A percentile compares a stretch with the other conserved stretches of the same genome.
Evolutionary conservation across 2,329 filamentous ascomycete species (phyloP).

Genomic region (Alternaria consortialis): DNA sequence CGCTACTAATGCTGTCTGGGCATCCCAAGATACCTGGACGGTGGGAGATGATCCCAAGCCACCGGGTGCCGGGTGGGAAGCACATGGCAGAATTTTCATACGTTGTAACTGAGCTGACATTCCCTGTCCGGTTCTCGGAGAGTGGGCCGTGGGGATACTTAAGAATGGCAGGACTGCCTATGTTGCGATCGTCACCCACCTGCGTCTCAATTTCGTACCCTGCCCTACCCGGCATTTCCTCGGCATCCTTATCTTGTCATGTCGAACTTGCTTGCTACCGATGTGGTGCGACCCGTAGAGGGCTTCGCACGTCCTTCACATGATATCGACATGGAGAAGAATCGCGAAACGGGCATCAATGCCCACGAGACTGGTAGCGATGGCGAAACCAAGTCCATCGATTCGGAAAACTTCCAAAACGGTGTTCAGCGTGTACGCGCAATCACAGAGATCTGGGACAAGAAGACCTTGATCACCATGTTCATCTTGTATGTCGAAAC

Average conservation of each 20-base stretch:
- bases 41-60: conserved; percentile 33
- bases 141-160: conserved; percentile 23
- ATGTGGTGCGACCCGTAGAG: conserved; percentile 25
- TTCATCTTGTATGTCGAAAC: conserved; percentile 48
- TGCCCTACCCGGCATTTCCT: conserved; percentile 18
- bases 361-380: conserved; percentile 19
- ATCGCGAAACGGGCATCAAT: conserved; percentile 7
- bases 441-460: conserved; percentile 53
- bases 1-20: conserved; percentile 25
- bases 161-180: conserved; percentile 23
- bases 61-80: conserved; percentile 30
- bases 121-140: conserved; percentile 37
- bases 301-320: conserved; percentile 18
- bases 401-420: conserved; percentile 45
- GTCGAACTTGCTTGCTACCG: conserved; percentile 21
- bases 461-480: conserved; percentile 48
- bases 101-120: conserved; percentile 18
- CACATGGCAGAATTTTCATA: conserved; percentile 31
- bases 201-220: conserved; percentile 22
- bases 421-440: conserved; percentile 54
- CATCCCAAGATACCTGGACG: conserved; percentile 24
- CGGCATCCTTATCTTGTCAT: conserved; percentile 21
- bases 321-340: conserved; percentile 36
- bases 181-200: conserved; percentile 18
- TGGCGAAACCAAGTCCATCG: conserved; percentile 24